Evolutionary conservation across 345 rosid species (phyloP), one percentile per base, ranked within the genome.

Genomic region (Heritiera fomes): DNA sequence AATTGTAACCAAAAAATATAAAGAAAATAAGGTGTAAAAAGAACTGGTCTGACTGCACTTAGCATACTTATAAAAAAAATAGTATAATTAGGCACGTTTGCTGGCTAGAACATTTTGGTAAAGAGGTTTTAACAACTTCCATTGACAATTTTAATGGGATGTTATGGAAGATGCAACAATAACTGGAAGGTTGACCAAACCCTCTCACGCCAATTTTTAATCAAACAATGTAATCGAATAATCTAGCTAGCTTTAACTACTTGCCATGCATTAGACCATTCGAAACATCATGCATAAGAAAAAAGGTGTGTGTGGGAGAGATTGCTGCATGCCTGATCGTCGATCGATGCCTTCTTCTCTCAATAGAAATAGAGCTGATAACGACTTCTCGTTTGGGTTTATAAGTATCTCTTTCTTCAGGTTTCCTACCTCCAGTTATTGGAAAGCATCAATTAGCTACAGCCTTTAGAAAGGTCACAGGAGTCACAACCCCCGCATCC

Each of bases 71-170:
- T 0, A 23, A 23, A 23, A 23, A 23, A 23, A 23, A 23, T 23
- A 23, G 28, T 23, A 23, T 23, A 23, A 23, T 23, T 23, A 23
- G 28, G 28, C 28, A 23, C 28, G 28, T 23, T 23, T 23, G 28
- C 28, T 23, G 28, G 28, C 28, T 23, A 23, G 28, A 23, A 23
- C 28, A 23, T 6, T 40, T 40, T 40, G 43, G 73, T 32, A 32
- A 55, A 64, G 76, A 45, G 32, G 80, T 71, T 82, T 74, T 52
- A 75, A 56, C 80, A 23, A 82, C 82, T 82, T 79, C 38, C n/a
- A 41, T 61, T 32, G 76, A 82, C 66, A 73, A 73, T 14, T 14
- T 47, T 14, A 47, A 34, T 52, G 66, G 28, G 71, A 41, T 69
- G 62, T 64, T 79, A 45, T 12, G 67, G 64, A 68, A 69, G 76